These are phyloP conservation scores for Zea mays DNA, from an alignment of 176 grass and related monocot genomes.

Conservation along the genomic window DNA sequence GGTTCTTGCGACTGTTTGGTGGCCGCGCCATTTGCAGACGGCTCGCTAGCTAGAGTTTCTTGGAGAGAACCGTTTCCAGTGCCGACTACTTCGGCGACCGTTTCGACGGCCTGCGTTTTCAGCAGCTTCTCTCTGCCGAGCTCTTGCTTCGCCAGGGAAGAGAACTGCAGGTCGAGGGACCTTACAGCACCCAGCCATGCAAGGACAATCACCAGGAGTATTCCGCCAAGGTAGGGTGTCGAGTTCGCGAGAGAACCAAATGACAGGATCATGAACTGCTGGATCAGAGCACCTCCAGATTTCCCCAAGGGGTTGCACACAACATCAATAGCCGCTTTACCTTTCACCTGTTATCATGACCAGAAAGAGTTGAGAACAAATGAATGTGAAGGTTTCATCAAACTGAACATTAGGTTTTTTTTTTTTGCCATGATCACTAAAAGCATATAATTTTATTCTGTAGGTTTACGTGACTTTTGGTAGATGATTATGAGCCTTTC, in stretches of 20 bases:
- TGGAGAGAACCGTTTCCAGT: conserved; percentile 45
- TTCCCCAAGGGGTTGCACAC: conserved; percentile 99
- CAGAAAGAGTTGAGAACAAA: conserved; percentile 20
- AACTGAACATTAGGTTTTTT: not conserved
- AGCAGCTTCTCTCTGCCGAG: conserved; percentile 70
- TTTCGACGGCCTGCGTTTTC: conserved; percentile 53
- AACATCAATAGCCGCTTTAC: conserved; percentile 97
- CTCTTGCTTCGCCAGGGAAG: conserved; percentile 83
- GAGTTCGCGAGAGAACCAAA: conserved; percentile 93
- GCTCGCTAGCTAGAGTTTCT: conserved; percentile 47
- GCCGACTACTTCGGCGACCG: conserved; percentile 39
- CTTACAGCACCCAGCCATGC: conserved; percentile 78
- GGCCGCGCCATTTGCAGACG: conserved; percentile 42
- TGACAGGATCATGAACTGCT: conserved; percentile 97
- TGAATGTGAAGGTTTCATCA: not conserved
- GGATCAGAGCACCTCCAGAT: conserved; percentile 96
- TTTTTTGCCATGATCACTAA: not conserved
- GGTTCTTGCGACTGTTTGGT: conserved; percentile 40
- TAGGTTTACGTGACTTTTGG: conserved; percentile 1
- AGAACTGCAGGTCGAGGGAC: conserved; percentile 90
- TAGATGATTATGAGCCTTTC: not conserved
- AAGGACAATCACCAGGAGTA: conserved; percentile 88
- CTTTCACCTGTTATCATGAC: conserved; percentile 67
- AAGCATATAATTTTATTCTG: not conserved
- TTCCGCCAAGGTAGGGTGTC: conserved; percentile 94